Conservation (phyloP, 768 basidiomycete species). For the Cyathus striatus region DNA sequence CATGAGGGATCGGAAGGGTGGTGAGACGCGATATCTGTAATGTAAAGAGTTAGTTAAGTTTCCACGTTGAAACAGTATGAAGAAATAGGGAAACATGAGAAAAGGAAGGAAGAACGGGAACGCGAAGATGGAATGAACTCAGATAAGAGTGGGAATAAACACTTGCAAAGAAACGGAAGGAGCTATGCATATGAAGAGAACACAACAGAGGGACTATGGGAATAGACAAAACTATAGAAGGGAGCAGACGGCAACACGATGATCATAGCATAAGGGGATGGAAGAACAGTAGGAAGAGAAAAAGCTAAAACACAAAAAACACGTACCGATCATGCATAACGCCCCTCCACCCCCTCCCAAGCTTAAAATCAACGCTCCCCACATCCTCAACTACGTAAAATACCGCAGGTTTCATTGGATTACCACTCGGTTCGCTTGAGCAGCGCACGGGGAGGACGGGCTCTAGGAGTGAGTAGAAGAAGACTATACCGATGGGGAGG, state of each 20-base stretch:
- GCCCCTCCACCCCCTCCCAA: slow-evolving; percentile 18
- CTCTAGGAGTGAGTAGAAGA: slow-evolving; percentile 19
- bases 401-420: slow-evolving; percentile 23
- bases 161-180: too few species aligned
- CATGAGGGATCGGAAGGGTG: slow-evolving; percentile 21
- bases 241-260: too few species aligned
- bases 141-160: too few species aligned
- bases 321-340: slow-evolving; percentile 16
- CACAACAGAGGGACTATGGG: too few species aligned
- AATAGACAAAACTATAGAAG: too few species aligned
- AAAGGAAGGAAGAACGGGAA: too few species aligned
- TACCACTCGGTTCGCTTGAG: slow-evolving; percentile 21
- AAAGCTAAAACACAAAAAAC: neutral
- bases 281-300: too few species aligned
- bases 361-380: slow-evolving; percentile 22
- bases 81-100: too few species aligned
- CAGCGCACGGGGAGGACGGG: slow-evolving; percentile 18
- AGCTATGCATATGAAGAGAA: too few species aligned
- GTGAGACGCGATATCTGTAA: slow-evolving; percentile 17
- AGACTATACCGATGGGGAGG: slow-evolving; percentile 19
- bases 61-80: too few species aligned
- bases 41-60: neutral
- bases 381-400: slow-evolving; percentile 25
- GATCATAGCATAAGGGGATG: too few species aligned
- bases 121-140: too few species aligned